Percentiles rank a stretch among this genome's conserved stretches.
Evolutionary conservation across 257 asterid species (phyloP).

Genomic region (Nicotiana paniculata): DNA sequence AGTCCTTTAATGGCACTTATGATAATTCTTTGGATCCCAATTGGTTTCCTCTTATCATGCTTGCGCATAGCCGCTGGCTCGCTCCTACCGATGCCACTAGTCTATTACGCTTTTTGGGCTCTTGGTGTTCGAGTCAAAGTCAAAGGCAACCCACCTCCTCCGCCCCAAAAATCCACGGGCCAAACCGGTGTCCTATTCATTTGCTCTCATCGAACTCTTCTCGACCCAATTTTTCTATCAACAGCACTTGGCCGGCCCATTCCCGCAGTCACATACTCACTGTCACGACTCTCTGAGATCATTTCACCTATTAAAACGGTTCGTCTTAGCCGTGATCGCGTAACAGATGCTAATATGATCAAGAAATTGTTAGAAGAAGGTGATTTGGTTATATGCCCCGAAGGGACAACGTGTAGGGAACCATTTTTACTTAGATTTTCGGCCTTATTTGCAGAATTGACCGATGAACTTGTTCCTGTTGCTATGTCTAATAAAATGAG

Average conservation of each 20-base stretch:
- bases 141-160: constrained; percentile 69
- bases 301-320: constrained; percentile 69
- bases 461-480: constrained; percentile 66
- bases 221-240: constrained; percentile 73
- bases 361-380: constrained; percentile 41
- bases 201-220: constrained; percentile 73
- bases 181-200: constrained; percentile 53
- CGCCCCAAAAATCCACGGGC: constrained; percentile 25
- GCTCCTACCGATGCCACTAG: constrained; percentile 60
- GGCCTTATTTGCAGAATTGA: constrained; percentile 62
- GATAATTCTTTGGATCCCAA: constrained; percentile 62
- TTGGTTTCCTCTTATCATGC: constrained; percentile 55
- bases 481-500: constrained; percentile 61
- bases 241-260: constrained; percentile 64
- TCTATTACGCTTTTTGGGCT: constrained; percentile 48
- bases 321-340: constrained; percentile 53
- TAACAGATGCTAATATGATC: constrained; percentile 58
- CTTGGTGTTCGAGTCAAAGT: constrained; percentile 55
- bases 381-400: constrained; percentile 67
- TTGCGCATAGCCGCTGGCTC: constrained; percentile 58
- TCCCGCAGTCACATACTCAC: constrained; percentile 63
- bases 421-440: constrained; percentile 70
- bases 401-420: constrained; percentile 80
- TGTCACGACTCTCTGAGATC: constrained; percentile 64
- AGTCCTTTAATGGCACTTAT: constrained; percentile 45